Base-by-base conservation (phyloP, 345 rosid species). In the Rhodamnia rubescens region DNA sequence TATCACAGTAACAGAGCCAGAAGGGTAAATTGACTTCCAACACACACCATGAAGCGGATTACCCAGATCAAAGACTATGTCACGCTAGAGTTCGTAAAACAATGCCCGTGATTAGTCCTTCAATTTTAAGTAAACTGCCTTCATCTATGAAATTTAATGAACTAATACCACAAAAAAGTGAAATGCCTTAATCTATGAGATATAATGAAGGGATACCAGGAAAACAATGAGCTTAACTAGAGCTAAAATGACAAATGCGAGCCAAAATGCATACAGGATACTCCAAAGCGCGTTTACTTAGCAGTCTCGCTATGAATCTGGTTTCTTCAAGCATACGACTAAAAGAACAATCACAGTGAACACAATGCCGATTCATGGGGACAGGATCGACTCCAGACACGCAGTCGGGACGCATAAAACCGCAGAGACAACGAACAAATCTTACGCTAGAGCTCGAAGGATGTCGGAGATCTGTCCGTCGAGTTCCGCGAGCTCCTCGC, bases 381-480 rank as follows among this genome's bases (percentile, higher is more conserved):
- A 82, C 83, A 50, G 21, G 69, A 83, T 57, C 75, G 51, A 69
- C 47, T 53, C 74, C 29, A 56, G 11, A 58, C 85, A 83, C 42
- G 52, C 74, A 56, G 69, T 56, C 74, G 8, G 4, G 52, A 58
- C 74, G 47, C 56, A 59, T 21, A 82, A 24, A 78, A 61, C 18
- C 14, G 20, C 29, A 75, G 69, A 83, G 74, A 82, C 26, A 49
- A 15, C 24, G 36, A 61, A 55, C 82, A 32, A 36, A 74, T 56
- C 98, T 93, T 88, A 97, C 99, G 98, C 93, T 52, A 97, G 83
- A 85, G 95, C 96, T 83, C 99, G 98, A 87, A 97, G 93, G 83
- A 95, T 81, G 91, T 97, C 98, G 74, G 93, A 80, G 91, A 97
- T 94, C 89, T 95, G 95, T 82, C 98, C 99, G 36, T 96, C 91